Conservation (phyloP, 2,329 filamentous ascomycete genomes). For the Pseudocercospora macadamiae region DNA sequence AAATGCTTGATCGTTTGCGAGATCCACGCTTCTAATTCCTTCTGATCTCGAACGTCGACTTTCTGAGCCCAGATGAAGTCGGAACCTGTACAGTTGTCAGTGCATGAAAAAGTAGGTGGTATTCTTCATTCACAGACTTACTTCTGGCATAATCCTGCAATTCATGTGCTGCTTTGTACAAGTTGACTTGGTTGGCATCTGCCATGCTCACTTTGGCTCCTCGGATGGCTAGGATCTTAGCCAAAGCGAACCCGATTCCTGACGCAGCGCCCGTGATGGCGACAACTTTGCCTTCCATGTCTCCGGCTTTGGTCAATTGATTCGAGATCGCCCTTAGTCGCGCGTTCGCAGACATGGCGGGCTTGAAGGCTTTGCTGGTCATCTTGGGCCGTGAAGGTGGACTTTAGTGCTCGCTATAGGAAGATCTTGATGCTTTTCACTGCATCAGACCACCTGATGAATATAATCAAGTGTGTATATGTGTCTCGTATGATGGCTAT, state of each 20-base stretch:
- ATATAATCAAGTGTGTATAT: too few relatives aligned
- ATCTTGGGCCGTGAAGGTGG: background rate
- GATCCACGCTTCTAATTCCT: slow-evolving; percentile 35
- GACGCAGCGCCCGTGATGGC: slow-evolving; percentile 53
- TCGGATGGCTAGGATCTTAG: slow-evolving; percentile 46
- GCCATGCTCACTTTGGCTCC: slow-evolving; percentile 53
- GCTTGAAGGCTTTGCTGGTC: background rate
- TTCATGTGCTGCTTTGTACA: background rate
- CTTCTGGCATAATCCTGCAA: background rate
- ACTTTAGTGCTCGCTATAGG: background rate
- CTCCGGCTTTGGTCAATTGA: background rate
- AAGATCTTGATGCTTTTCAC: background rate
- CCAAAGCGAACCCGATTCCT: slow-evolving; percentile 55
- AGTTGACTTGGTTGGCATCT: slow-evolving; percentile 43
- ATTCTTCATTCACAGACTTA: too few relatives aligned
- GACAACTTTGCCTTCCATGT: slow-evolving; percentile 45
- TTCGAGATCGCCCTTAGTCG: background rate
- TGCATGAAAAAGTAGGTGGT: background rate
- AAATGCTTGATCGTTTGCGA: slow-evolving; percentile 36
- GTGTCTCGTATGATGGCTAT: background rate
- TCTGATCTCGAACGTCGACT: slow-evolving; percentile 31
- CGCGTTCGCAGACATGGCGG: background rate
- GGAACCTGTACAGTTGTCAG: background rate
- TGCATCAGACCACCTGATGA: too few relatives aligned
- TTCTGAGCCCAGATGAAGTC: slow-evolving; percentile 6